Evolutionary conservation across 345 rosid species (phyloP), one percentile per base, ranked within the genome.

Genomic region (Brassica nigra): DNA sequence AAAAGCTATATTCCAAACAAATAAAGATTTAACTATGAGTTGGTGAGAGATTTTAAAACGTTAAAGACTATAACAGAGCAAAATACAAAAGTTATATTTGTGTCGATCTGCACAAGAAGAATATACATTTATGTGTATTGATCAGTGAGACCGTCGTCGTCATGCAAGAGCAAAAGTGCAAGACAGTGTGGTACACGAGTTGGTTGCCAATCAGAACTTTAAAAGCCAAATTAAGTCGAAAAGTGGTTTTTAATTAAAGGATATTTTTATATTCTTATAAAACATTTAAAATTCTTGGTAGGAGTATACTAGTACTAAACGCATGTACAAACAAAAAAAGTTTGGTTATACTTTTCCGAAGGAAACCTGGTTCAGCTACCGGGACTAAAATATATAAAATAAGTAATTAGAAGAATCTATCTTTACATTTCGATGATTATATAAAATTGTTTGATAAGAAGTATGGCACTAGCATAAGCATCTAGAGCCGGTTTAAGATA

Each of bases 341-440:
- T 7, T 34, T 27, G 27, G 59, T 18, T 63, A 9, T 52, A 34
- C 66, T 77, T 71, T 70, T 52, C 15, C 16, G 70, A 8, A 49
- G 9, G 70, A 63, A 42, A 63, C 71, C 76, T 52, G 58, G 57
- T 52, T 77, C 55, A 27, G 42, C 76, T 34, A 63, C 29, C 23
- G 31, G 8, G 33, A 70, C 3, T 18, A 69, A 61, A 14, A 58
- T 58, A 20, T 33, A 23, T 4, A 37, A 9, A 54, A 33, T 8
- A n/a, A 27, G 6, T 39, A 59, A 9, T 23, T 5, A 44, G 37
- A 65, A 55, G 67, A 39, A 57, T 29, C 37, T 39, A 42, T 20
- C 52, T 72, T 78, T 57, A 65, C 52, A 37, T 55, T 55, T 65
- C 47, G n/a, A 39, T 3, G 29, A 55, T 20, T 3, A 29, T 1